These are phyloP conservation scores for Withania somnifera DNA, from an alignment of 305 asterid genomes.

Conservation along the genomic window DNA sequence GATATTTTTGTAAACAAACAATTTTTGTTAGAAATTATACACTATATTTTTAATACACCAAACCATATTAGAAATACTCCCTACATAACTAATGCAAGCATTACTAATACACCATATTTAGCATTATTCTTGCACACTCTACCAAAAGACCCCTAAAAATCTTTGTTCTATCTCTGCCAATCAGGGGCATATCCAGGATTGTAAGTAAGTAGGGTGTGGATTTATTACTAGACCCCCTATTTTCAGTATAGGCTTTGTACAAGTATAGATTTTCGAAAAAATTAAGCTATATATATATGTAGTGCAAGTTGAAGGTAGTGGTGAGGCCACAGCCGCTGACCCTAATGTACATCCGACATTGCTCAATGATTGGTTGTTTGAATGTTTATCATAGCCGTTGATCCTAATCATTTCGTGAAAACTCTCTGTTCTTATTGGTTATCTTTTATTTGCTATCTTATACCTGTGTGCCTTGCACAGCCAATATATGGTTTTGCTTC, in stretches of 20 bases:
- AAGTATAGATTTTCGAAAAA: not conserved
- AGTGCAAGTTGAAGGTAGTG: not conserved
- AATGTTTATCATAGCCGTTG: not conserved
- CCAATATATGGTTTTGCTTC: slow-evolving; percentile 92
- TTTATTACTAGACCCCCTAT: not conserved
- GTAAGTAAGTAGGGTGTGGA: not conserved
- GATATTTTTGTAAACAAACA: too few relatives aligned
- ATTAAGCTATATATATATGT: not conserved
- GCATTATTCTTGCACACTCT: too few relatives aligned
- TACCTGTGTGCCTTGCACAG: slow-evolving; percentile 20
- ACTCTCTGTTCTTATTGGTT: not conserved
- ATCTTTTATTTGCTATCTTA: not conserved
- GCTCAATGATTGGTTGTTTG: not conserved
- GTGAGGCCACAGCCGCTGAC: not conserved
- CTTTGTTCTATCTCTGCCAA: not conserved
- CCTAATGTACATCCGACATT: not conserved
- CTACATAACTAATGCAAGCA: too few relatives aligned
- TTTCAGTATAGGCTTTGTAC: not conserved
- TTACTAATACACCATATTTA: too few relatives aligned
- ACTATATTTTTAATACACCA: too few relatives aligned
- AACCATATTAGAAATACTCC: too few relatives aligned
- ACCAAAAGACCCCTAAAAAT: too few relatives aligned
- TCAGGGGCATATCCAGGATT: not conserved
- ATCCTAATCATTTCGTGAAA: not conserved
- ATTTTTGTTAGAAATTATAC: too few relatives aligned